Base-by-base conservation (phyloP, 805 yeast species). In the Priceomyces melissophilus region DNA sequence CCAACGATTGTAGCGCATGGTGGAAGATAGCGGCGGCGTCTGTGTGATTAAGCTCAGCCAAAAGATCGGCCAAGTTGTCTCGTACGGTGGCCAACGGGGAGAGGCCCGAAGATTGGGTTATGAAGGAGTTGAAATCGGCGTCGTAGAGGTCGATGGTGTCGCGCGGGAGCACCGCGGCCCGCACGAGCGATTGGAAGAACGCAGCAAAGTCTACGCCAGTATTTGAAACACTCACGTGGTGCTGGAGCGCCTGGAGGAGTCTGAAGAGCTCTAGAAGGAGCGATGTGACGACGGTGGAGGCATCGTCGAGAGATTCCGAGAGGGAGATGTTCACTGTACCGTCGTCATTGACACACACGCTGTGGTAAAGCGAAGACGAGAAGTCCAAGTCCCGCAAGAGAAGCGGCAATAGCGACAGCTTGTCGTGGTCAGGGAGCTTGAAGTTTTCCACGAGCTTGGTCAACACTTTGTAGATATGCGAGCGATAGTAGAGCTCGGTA, bases 81-180 rank as follows among this genome's bases (percentile, higher is more conserved):
- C 98, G 74, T 1, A 82, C 75, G 2, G 74, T 60, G 1, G 48
- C 33, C 4, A 75, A 76, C 0, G 81, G 64, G 0, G 82, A 64
- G 26, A 89, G 69, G 1, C 88, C 96, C 2, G 87, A 71, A 42
- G 86, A 89, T 28, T 79, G 83, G 2, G 89, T 76, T 4, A 87
- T 85, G 57, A 79, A 88, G 3, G 59, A 61, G 53, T 89, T 87
- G 53, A 80, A 75, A 54, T 89, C 90, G 2, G 64, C 67, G 3
- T 60, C 57, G 71, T 82, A 86, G 3, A 71, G 73, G 28, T 69
- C 74, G 25, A 65, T 58, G 0, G 65, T 59, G 4, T 67, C 72
- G 1, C 52, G 43, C 2, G 83, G 71, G 10, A 82, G 51, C 9
- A 60, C 52, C 4, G 79, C 58, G 7, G 76, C 57, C 3, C 50